Base-by-base conservation (phyloP, 2,329 filamentous ascomycete species). In the Venturia aucupariae region DNA sequence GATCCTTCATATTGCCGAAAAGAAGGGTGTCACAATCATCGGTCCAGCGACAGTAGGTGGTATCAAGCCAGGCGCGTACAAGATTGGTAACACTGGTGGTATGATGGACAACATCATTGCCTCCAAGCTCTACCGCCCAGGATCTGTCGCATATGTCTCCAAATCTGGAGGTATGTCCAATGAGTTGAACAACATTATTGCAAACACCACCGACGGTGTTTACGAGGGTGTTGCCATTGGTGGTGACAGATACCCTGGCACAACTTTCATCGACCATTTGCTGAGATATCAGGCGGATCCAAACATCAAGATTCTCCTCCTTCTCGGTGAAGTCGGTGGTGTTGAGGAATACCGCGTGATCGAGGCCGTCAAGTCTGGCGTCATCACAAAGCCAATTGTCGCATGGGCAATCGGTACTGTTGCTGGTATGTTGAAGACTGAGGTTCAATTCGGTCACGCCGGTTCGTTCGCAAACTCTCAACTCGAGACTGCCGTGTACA, bases 61-160 rank as follows among this genome's bases (percentile, higher is more conserved):
- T 74, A 97, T 99, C 83, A 99, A 97, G 87, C 94, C 94, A 68
- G 94, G 94, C 78, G 90, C 90, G 78, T 99, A 93, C 90, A 99
- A 97, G 87, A 99, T 99, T 70, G 94, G 94, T 78, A 99, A 99
- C 86, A 99, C 94, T 73, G 94, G 94, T 86, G 94, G 94, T 80
- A 99, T 99, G 94, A 99, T 99, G 94, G 94, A 99, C 86, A 99
- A 99, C 86, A 99, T 99, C 74, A 94, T 99, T 69, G 92, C 94
- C 72, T 97, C 94, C 78, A 99, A 99, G 88, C 90, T 99, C 67
- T 99, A 99, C 88, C 93, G 94, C 80, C 94, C 94, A 82, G 94
- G 94, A 73, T 97, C 94, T 72, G 92, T 99, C 70, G 94, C 91
- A 73, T 99, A 99, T 80, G 94, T 99, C 79, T 97, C 93, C 85